Evolutionary conservation across 768 basidiomycete species (phyloP), one percentile per base, ranked within the genome.

Genomic region (Lactifluus volemus): DNA sequence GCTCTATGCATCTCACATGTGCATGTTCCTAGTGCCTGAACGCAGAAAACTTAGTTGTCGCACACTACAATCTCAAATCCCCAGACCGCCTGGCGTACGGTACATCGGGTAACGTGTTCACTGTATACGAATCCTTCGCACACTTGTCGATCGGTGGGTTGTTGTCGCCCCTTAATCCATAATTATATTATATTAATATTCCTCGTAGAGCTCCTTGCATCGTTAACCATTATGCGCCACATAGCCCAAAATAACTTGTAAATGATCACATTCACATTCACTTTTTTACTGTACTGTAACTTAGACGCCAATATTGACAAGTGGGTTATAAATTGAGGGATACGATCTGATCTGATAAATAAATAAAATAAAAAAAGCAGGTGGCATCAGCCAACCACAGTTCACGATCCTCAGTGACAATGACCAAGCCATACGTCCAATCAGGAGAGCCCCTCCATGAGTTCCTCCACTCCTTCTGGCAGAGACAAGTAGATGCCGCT

Each of bases 381-480:
- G 55, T 52, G 58, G 50, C 58, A 34, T 30, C 47, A 62, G 61
- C 61, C 61, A 62, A 62, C 61, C 61, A 62, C 61, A 62, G 29
- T 53, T 53, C 56, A 62, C 61, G 61, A 62, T 62, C 61, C 47
- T 44, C 61, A 58, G 61, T 62, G 56, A 62, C 61, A 63, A 63
- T 62, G 61, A 62, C 63, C 62, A 65, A 77, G 59, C 89, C 91
- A 2, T 89, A 78, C 64, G 91, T 95, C 12, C 86, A 89, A 69
- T 74, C 90, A 8, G 90, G 92, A 49, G 89, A 93, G 69, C 86
- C 85, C n/a, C 78, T 96, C 48, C 86, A 92, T 67, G 84, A 88
- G 44, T 94, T 95, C 70, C 76, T 96, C 58, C 83, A 84, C 58
- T 82, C 83, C 4, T 96, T 97, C 73, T 97, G 94, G 94, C 89